Base-by-base conservation (phyloP, 768 basidiomycete species). In the Termitomyces sp. region DNA sequence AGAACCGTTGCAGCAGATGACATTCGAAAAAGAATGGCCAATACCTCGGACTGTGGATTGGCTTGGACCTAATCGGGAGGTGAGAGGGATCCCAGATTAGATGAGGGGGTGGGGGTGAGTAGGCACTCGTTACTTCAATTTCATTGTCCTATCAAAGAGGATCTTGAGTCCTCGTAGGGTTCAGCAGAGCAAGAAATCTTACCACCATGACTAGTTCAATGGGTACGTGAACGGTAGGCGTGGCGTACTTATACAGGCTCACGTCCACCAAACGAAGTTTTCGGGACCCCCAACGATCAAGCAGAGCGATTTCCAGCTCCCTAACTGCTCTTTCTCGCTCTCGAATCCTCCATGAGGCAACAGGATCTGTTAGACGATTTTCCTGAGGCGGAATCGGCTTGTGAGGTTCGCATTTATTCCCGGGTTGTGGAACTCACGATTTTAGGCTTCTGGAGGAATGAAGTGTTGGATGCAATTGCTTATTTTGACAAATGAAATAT, bases 191-290 rank as follows among this genome's bases (percentile, higher is more conserved):
- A 8, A 27, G 17, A 45, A 47, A 14, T 19, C 60, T 34, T 35
- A 63, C 64, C 54, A 58, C 54, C 28, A 65, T 55, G 6, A 28
- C 56, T 28, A 61, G 50, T n/a, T 63, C 64, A 14, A 60, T 34
- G 16, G 60, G 60, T 25, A 48, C 42, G 4, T 42, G 3, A 11
- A 25, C 16, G 17, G 51, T 16, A 25, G 55, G 14, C n/a, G 10
- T 21, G 19, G 45, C 57, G 37, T 62, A 62, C 3, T n/a, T 3
- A 34, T 48, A 50, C 52, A 64, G 48, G 35, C 63, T 59, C 28
- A 52, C 54, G 12, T 59, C 56, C 21, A 34, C 30, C 19, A 62
- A 28, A 9, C 32, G 42, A 1, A 40, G 30, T 16, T 42, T 27
- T 21, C 19, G 21, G 6, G 25, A 10, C 9, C 16, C 28, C 27